Percentiles rank a stretch among this genome's conserved stretches.
phyloP scores from a whole-genome alignment of 164 flowering plant genomes.

The Hamamelis virginiana region DNA sequence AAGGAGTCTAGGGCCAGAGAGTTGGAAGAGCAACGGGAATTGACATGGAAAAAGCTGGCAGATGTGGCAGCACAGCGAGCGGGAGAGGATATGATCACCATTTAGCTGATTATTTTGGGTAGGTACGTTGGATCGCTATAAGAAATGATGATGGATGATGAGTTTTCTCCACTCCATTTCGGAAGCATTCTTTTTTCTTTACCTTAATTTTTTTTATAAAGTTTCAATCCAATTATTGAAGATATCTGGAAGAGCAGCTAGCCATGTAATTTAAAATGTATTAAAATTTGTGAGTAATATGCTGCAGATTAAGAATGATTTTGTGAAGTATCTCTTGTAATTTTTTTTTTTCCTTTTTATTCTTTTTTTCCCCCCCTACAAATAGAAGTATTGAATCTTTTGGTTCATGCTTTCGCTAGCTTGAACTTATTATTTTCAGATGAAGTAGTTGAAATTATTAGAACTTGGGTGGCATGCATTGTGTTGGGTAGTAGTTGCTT shows the following conservation, averaged over 20 bases:
- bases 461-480: too few relatives aligned
- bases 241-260: slow-evolving; percentile 22
- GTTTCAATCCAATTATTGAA: slow-evolving; percentile 14
- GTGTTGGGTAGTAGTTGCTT: too few relatives aligned
- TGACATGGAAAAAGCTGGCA: slow-evolving; percentile 70
- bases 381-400: neutral
- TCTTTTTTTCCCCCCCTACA: neutral
- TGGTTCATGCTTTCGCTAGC: neutral
- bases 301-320: slow-evolving; percentile 32
- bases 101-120: slow-evolving; percentile 20
- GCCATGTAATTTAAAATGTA: slow-evolving; percentile 36
- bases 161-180: slow-evolving; percentile 18
- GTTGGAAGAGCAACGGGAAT: slow-evolving; percentile 52
- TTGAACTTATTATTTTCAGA: too few relatives aligned
- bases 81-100: slow-evolving; percentile 47
- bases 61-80: slow-evolving; percentile 49
- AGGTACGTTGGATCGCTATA: slow-evolving; percentile 5
- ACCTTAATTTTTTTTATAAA: slow-evolving; percentile 15
- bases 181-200: slow-evolving; percentile 22
- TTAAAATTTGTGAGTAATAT: slow-evolving; percentile 25
- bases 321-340: slow-evolving; percentile 17
- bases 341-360: neutral
- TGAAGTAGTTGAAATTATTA: too few relatives aligned
- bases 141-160: slow-evolving; percentile 1
- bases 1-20: slow-evolving; percentile 47